Conservation (phyloP, 768 basidiomycete genomes). For the Trametopsis cervina region DNA sequence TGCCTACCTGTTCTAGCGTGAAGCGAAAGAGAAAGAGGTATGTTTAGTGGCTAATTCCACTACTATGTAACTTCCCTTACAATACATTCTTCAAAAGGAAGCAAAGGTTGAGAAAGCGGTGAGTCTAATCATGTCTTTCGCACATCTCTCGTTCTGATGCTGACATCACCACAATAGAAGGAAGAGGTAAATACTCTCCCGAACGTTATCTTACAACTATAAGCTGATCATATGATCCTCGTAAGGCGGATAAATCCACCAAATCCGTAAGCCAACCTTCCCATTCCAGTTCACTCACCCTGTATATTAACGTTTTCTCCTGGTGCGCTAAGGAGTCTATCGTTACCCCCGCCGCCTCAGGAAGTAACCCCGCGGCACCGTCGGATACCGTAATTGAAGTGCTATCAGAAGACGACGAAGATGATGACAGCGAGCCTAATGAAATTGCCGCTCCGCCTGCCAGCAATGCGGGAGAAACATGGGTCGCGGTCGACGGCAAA, state of each 20-base stretch:
- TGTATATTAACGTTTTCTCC: too few species aligned
- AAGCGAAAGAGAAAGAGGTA: constrained; percentile 73
- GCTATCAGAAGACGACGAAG: constrained; percentile 35
- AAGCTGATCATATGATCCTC: constrained; percentile 22
- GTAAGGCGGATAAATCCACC: background rate
- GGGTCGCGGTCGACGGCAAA: constrained; percentile 67
- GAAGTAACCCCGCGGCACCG: too few species aligned
- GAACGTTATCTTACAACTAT: constrained; percentile 32
- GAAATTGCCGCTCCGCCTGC: constrained; percentile 6
- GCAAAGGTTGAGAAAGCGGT: constrained; percentile 62
- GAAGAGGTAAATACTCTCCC: constrained; percentile 16
- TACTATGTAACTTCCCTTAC: background rate
- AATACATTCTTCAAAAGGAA: constrained; percentile 36
- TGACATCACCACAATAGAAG: background rate
- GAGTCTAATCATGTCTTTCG: constrained; percentile 7
- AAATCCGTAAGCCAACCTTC: background rate
- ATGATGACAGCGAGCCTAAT: too few species aligned
- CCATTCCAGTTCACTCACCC: too few species aligned
- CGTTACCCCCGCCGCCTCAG: too few species aligned
- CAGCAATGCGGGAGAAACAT: constrained; percentile 51
- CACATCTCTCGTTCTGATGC: constrained; percentile 14
- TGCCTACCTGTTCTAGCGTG: constrained; percentile 44
- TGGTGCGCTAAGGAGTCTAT: too few species aligned
- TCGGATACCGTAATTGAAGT: too few species aligned
- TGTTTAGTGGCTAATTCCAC: background rate